Evolutionary conservation across 805 yeast genomes (phyloP).

Genomic region (Saccharomycopsis guyanensis): DNA sequence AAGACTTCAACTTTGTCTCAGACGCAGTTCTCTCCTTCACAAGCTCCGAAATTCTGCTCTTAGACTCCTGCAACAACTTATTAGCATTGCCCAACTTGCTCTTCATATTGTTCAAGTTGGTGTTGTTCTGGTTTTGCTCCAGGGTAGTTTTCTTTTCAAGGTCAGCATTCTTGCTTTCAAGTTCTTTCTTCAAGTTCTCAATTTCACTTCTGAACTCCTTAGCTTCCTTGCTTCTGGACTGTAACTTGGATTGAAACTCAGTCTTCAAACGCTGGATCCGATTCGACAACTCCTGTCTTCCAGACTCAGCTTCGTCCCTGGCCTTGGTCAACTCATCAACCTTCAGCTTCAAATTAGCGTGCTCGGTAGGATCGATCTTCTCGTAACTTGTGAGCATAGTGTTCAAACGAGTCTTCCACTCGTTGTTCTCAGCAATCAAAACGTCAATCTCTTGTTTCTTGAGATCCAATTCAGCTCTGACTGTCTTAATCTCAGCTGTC

Average conservation of each 20-base stretch:
- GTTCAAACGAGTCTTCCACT: slow-evolving; percentile 49
- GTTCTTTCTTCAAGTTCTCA: slow-evolving; percentile 18
- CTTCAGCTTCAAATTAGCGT: slow-evolving; percentile 30
- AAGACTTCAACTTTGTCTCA: neutral
- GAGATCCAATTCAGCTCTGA: slow-evolving; percentile 37
- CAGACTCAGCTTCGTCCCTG: slow-evolving; percentile 21
- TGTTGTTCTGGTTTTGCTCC: slow-evolving; percentile 26
- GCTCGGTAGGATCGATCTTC: slow-evolving; percentile 41
- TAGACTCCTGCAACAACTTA: slow-evolving; percentile 21
- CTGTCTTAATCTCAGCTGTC: slow-evolving; percentile 31
- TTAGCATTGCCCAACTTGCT: slow-evolving; percentile 25
- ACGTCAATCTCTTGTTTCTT: slow-evolving; percentile 43
- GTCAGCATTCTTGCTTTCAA: slow-evolving; percentile 23
- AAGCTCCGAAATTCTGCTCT: slow-evolving; percentile 7
- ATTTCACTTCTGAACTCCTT: slow-evolving; percentile 22
- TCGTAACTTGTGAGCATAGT: slow-evolving; percentile 39
- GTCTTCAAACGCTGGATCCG: slow-evolving; percentile 22
- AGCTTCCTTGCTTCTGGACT: slow-evolving; percentile 24
- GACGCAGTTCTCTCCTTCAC: neutral
- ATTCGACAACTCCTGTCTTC: slow-evolving; percentile 23
- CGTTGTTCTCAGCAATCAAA: slow-evolving; percentile 45
- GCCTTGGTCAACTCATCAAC: slow-evolving; percentile 25
- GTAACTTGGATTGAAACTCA: slow-evolving; percentile 23
- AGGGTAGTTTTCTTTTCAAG: slow-evolving; percentile 20
- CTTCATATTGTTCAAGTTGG: slow-evolving; percentile 5